Conservation (phyloP, 1,284 basidiomycete genomes). For the Malassezia pachydermatis region DNA sequence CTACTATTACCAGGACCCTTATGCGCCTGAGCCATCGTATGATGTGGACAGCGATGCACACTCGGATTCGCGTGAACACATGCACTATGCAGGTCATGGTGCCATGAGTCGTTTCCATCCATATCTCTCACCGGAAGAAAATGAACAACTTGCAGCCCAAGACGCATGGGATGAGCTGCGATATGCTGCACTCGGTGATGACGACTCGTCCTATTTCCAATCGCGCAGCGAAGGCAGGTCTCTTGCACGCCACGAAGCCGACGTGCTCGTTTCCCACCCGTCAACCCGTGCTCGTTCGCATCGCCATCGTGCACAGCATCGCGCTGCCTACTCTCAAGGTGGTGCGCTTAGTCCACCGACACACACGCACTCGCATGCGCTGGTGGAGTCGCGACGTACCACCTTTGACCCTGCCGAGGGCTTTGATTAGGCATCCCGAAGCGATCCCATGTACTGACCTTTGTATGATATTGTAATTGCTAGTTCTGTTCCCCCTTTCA, state of each 20-base stretch:
- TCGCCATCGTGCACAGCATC: background rate
- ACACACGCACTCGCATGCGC: no score
- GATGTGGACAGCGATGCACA: background rate
- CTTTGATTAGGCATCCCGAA: no score
- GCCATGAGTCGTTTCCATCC: background rate
- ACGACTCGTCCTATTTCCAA: background rate
- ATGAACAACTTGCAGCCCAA: slow-evolving; percentile 6
- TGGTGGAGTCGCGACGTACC: no score
- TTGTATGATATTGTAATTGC: no score
- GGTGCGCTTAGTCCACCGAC: background rate
- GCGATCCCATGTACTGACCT: no score
- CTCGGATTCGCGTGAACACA: background rate
- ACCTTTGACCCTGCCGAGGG: no score
- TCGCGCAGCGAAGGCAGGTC: background rate
- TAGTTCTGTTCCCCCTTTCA: no score
- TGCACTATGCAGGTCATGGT: slow-evolving; percentile 9
- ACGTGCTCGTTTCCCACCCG: background rate
- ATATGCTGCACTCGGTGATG: slow-evolving; percentile 1
- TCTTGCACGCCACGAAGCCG: background rate
- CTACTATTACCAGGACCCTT: background rate
- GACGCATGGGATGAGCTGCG: slow-evolving; percentile 10
- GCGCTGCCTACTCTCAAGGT: slow-evolving; percentile 6
- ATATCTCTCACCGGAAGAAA: slow-evolving; percentile 1
- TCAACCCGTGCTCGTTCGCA: background rate
- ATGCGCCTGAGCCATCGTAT: background rate